Evolutionary conservation across 805 yeast genomes (phyloP).

Genomic region (Candida fluviatilis): DNA sequence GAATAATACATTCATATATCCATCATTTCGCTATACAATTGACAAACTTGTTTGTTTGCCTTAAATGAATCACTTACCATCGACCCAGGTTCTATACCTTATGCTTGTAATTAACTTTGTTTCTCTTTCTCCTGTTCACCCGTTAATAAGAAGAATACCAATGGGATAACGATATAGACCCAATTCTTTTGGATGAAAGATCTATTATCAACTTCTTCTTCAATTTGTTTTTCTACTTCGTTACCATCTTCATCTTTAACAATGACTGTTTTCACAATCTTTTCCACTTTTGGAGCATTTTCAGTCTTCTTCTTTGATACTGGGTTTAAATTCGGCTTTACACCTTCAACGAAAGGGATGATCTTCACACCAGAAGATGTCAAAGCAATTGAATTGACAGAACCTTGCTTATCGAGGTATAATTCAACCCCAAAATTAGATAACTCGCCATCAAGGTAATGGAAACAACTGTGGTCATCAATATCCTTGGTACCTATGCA

Average conservation of each 20-base stretch:
- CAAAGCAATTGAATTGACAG: neutral
- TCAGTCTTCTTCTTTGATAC: constrained; percentile 10
- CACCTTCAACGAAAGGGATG: constrained; percentile 11
- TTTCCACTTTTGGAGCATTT: constrained; percentile 7
- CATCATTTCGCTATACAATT: no score
- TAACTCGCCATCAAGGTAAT: constrained; percentile 7
- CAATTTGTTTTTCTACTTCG: constrained; percentile 21
- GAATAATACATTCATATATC: no score
- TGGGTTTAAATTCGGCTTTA: constrained; percentile 29
- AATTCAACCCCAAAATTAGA: neutral
- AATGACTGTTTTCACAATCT: constrained; percentile 11
- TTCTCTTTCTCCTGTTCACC: no score
- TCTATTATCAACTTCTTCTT: constrained; percentile 22
- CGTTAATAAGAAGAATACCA: constrained; percentile 26
- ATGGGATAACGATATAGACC: constrained; percentile 55
- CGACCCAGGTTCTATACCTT: no score
- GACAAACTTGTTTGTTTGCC: no score
- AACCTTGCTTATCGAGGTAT: neutral
- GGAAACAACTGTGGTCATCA: constrained; percentile 27
- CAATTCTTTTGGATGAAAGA: constrained; percentile 60
- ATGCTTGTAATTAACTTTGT: no score
- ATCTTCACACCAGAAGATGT: constrained; percentile 6
- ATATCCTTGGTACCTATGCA: constrained; percentile 28
- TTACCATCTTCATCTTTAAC: constrained; percentile 22
- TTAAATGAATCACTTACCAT: no score